Base-by-base conservation (phyloP, 495 filamentous ascomycete genomes). In the Penicillium alfredii region DNA sequence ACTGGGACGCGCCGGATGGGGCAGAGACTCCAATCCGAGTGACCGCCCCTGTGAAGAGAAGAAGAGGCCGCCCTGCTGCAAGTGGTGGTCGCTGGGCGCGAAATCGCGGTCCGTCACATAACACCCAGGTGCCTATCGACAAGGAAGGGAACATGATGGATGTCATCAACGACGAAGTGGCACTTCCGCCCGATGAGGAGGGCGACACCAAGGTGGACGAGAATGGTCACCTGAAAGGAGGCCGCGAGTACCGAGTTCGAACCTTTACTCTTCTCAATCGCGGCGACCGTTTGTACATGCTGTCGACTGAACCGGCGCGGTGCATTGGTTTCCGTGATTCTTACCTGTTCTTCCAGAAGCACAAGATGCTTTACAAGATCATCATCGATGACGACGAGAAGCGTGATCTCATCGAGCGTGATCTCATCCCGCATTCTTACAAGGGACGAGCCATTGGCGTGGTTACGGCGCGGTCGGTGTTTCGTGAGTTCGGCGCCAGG, bases 281-380 rank as follows among this genome's bases (percentile, higher is more conserved):
- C 30, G 86, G 80, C n/a, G 74, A 92, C 17, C 65, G 87, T 14
- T 75, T 93, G 10, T 98, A 98, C 76, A 98, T 98, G 92, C 68
- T 98, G 51, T 95, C 88, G 2, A 98, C 92, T 2, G 92, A 98
- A 49, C 92, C 92, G 4, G 92, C 92, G 13, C 78, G 92, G 38
- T 98, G 92, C 51, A 90, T 94, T 31, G 92, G 92, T 5, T 98
- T 98, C 73, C 71, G 92, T 35, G 92, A 98, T 64, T 92, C 85
- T 38, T 98, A 98, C 56, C 73, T 98, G 10, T 98, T 98, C 72
- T 98, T 98, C 71, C 90, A 89, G 49, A 94, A 94, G 56, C 89
- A 96, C 66, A 84, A 82, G 55, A 78, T 88, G 51, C 81, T 96
- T 12, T 88, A 87, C 71, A 96, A 96, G 67, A 92, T 96, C 51